These are phyloP conservation scores for Puccinia triticina DNA, from an alignment of 1,284 basidiomycete genomes.

Conservation along the genomic window DNA sequence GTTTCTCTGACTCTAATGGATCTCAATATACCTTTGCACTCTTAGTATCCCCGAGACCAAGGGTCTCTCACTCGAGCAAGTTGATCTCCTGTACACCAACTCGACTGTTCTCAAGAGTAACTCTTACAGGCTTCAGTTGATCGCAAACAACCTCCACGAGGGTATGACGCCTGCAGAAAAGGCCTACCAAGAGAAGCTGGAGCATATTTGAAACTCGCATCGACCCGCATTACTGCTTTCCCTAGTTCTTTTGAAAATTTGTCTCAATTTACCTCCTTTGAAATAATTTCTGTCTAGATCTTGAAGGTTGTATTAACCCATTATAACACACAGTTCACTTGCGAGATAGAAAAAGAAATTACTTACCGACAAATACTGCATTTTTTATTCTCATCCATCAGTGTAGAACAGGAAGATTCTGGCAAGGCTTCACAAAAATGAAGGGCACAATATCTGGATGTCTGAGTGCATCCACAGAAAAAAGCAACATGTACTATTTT, in stretches of 20 bases:
- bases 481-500: neutral
- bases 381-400: no score
- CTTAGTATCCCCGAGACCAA: slow-evolving; percentile 64
- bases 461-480: neutral
- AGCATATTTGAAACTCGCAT: slow-evolving; percentile 18
- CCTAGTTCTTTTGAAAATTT: neutral
- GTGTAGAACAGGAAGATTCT: neutral
- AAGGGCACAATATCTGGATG: neutral
- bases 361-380: no score
- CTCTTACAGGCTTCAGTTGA: slow-evolving; percentile 41
- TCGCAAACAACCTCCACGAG: slow-evolving; percentile 46
- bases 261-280: neutral
- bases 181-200: slow-evolving; percentile 47
- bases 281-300: neutral
- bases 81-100: slow-evolving; percentile 51
- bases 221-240: neutral
- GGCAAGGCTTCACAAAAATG: neutral
- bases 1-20: neutral
- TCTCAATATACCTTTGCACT: neutral
- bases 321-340: no score
- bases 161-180: slow-evolving; percentile 48
- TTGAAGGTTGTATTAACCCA: no score
- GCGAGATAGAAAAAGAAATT: no score
- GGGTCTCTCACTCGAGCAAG: slow-evolving; percentile 64
- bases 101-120: slow-evolving; percentile 47